Base-by-base conservation (phyloP, 176 grass and related monocot genomes). In the sorghum (Sorghum bicolor) region DNA sequence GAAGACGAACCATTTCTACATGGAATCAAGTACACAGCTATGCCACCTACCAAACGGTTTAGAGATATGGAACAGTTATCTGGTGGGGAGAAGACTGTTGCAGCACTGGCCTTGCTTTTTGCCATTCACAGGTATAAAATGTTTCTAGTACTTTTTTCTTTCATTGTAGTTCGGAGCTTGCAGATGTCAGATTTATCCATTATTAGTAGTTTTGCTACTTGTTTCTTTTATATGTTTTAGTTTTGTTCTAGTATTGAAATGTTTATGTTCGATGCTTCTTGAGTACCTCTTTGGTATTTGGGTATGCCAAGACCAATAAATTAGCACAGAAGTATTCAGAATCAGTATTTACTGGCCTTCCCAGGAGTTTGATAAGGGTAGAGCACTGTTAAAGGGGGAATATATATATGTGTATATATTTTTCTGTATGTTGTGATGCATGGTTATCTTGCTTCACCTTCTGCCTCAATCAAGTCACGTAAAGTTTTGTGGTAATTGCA, bases 21-120 rank as follows among this genome's bases (percentile, higher is more conserved):
- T 79, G 96, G 96, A 47, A 98, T 98, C 85, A 98, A 95, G 77
- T 98, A 98, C 83, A 98, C 96, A 77, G 93, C 93, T 75, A 98
- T 98, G 93, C 93, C 93, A 33, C 96, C 96, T 78, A 95, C 93
- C n/a, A 98, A 98, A 72, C 91, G 93, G 30, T 98, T 98, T 83
- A 92, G 93, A 72, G 93, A 98, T 80, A 98, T 98, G 96, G 96
- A 98, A 41, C 96, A 95, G 80, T 92, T 98, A 88, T 98, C 96
- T 6, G 96, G 96, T 70, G 96, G 93, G 28, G 96, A 98, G 89
- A 98, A 98, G 89, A 95, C 96, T 77, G 93, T 98, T 33, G 96
- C 96, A 80, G 96, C 96, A 78, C 86, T 98, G 55, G 93, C 96
- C 64, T 79, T 98, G 89, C 96, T 98, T 68, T 98, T 98, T 90